Conservation (phyloP, 169 alveolate species). For the Plasmodium vivax region DNA sequence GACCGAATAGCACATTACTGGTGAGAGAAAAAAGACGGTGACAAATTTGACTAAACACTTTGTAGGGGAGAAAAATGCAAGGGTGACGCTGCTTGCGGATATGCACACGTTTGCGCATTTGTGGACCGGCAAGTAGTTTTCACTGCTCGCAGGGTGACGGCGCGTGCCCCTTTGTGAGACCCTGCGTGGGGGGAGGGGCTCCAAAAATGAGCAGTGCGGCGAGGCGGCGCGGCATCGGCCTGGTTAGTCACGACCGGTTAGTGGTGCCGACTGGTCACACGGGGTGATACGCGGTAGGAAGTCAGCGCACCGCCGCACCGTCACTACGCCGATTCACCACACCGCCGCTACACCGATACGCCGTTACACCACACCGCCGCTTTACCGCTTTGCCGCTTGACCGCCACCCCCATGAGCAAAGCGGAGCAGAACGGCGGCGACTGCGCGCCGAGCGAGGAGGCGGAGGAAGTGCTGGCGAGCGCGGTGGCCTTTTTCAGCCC, state of each 20-base stretch:
- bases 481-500: slow-evolving; percentile 34
- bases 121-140: not conserved
- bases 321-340: no score
- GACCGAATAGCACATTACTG: not conserved
- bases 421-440: slow-evolving; percentile 7
- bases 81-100: not conserved
- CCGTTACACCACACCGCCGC: not conserved
- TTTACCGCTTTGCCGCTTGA: not conserved
- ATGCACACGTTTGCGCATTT: not conserved
- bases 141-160: not conserved
- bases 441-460: slow-evolving; percentile 4
- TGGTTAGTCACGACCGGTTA: not conserved
- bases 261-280: not conserved
- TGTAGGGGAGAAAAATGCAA: not conserved
- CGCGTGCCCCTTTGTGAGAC: not conserved
- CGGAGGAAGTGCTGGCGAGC: slow-evolving; percentile 13
- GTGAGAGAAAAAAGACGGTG: not conserved
- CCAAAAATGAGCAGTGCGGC: not conserved
- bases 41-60: not conserved
- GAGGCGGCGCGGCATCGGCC: not conserved
- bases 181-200: not conserved
- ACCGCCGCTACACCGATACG: no score
- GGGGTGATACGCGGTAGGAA: no score
- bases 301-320: no score
- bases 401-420: slow-evolving; percentile 3